Conservation (phyloP, 345 rosid genomes). For the Populus tremula region DNA sequence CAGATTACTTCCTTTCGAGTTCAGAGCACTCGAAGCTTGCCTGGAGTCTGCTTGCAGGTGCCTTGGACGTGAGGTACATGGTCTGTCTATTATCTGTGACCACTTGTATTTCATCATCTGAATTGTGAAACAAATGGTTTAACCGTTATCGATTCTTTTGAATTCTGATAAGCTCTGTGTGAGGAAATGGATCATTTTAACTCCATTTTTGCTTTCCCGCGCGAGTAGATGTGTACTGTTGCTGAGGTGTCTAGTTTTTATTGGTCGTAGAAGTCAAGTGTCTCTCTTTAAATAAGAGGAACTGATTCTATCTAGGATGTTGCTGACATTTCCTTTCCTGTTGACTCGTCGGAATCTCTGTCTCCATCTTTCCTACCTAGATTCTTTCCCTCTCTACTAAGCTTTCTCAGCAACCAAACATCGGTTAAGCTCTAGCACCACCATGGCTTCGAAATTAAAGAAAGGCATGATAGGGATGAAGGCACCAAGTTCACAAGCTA, state of each 20-base stretch:
- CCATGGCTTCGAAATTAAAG: slow-evolving; percentile 1
- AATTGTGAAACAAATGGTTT: background rate
- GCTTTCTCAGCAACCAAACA: background rate
- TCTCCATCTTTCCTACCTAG: background rate
- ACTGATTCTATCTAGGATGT: background rate
- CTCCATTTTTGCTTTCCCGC: no score
- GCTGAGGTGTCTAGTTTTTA: background rate
- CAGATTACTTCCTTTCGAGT: slow-evolving; percentile 62
- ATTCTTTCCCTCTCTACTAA: background rate
- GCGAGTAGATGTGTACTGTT: no score
- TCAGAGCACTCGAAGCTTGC: slow-evolving; percentile 72
- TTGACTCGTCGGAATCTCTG: background rate
- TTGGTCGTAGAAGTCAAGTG: background rate
- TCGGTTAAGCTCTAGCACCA: background rate
- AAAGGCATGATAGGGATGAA: slow-evolving; percentile 28
- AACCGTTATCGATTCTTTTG: background rate
- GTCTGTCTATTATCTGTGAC: background rate
- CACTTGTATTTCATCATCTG: background rate
- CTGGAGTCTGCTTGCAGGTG: slow-evolving; percentile 71
- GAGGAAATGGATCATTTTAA: background rate
- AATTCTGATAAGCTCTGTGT: background rate
- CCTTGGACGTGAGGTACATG: slow-evolving; percentile 63
- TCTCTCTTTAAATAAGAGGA: no score
- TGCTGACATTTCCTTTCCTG: background rate
- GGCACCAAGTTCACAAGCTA: background rate